These are phyloP conservation scores for Nemania sp. DNA, from an alignment of 2,329 filamentous ascomycete species.

Conservation along the genomic window DNA sequence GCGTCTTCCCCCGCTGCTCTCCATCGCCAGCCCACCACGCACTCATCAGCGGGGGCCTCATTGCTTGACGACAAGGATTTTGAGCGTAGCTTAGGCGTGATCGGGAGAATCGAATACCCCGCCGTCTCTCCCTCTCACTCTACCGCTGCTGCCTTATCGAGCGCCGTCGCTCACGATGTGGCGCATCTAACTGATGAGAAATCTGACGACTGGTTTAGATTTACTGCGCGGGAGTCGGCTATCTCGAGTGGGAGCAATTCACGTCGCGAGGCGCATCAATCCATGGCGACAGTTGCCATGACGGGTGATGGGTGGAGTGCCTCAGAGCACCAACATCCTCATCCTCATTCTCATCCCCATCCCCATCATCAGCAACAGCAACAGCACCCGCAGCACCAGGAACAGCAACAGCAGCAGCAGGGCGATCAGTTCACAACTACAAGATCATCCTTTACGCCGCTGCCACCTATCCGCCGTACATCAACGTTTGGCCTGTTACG, in stretches of 20 bases:
- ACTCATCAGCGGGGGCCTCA: conserved; percentile 53
- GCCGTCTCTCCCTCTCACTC: conserved; percentile 36
- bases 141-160: conserved; percentile 40
- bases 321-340: conserved; percentile 30
- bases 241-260: conserved; percentile 44
- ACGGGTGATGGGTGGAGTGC: conserved; percentile 41
- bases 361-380: not conserved
- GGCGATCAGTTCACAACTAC: conserved; percentile 8
- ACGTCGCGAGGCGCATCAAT: conserved; percentile 42
- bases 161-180: conserved; percentile 45
- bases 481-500: conserved; percentile 66
- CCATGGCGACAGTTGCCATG: conserved; percentile 46
- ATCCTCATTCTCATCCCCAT: no score
- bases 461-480: conserved; percentile 69
- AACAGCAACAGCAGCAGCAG: conserved; percentile 4
- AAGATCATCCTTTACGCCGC: conserved; percentile 64
- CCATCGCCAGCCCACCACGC: conserved; percentile 52
- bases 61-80: conserved; percentile 54
- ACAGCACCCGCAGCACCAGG: conserved; percentile 12
- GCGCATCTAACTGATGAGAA: conserved; percentile 48
- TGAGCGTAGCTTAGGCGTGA: conserved; percentile 44
- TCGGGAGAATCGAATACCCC: conserved; percentile 21
- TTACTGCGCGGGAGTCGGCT: conserved; percentile 46
- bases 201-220: conserved; percentile 52
- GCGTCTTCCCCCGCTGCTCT: conserved; percentile 51